A percentile compares a stretch with the other conserved stretches of the same genome.
phyloP scores from a whole-genome alignment of 345 rosid genomes.

The Syzygium oleosum region DNA sequence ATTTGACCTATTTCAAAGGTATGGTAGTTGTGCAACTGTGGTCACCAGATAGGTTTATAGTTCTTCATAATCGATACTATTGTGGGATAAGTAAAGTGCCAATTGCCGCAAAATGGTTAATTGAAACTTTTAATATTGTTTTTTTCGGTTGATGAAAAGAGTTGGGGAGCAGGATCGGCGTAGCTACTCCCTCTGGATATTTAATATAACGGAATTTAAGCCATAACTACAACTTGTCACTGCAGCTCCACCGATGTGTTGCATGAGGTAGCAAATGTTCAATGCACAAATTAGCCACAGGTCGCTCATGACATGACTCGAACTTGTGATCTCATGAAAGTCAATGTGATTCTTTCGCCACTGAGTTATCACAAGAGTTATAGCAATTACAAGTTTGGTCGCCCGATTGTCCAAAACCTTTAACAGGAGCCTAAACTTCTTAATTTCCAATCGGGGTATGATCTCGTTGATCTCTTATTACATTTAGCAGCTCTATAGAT shows the following conservation, averaged over 20 bases:
- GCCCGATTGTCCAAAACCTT: neutral
- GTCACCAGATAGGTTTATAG: neutral
- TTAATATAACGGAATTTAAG: neutral
- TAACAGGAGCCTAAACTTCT: neutral
- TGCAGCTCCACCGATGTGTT: rapidly evolving
- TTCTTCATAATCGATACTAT: neutral
- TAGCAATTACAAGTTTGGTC: neutral
- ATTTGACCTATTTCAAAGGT: neutral
- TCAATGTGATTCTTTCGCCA: neutral
- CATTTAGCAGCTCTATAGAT: neutral
- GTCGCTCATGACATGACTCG: neutral
- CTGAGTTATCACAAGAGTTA: rapidly evolving
- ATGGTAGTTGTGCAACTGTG: neutral
- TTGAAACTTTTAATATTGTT: neutral
- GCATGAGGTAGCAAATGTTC: neutral
- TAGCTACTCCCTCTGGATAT: neutral
- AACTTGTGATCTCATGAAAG: neutral
- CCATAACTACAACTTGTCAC: neutral
- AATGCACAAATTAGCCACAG: neutral
- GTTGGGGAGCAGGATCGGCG: rapidly evolving
- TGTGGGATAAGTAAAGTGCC: neutral
- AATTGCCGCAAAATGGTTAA: neutral
- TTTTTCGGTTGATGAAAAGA: neutral
- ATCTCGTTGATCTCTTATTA: no score
- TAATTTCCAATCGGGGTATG: no score